Percentiles rank a stretch among this genome's conserved stretches.
Conservation (phyloP, 805 yeast species). For the Saccharomycopsis javanensis region DNA sequence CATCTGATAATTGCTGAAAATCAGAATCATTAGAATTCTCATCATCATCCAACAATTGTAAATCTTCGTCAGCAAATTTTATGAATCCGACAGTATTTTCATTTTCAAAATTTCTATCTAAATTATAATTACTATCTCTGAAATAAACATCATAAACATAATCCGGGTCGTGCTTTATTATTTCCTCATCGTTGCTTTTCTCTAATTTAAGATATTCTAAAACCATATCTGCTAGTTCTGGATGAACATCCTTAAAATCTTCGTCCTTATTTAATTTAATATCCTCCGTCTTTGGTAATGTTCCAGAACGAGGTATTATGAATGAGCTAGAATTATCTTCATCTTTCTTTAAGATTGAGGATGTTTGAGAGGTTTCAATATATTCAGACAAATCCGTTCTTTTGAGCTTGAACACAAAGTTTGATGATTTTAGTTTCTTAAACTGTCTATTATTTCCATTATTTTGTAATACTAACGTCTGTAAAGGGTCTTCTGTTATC, state of each 20-base stretch:
- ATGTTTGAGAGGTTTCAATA: not conserved
- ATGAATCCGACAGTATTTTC: slow-evolving; percentile 25
- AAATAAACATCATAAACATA: slow-evolving; percentile 89
- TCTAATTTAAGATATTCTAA: slow-evolving; percentile 43
- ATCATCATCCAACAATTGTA: slow-evolving; percentile 27
- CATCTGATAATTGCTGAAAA: slow-evolving; percentile 41
- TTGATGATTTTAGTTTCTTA: slow-evolving; percentile 32
- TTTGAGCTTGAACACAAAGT: slow-evolving; percentile 21
- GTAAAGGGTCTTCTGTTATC: slow-evolving; percentile 79
- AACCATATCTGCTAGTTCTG: slow-evolving; percentile 69
- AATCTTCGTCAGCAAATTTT: slow-evolving; percentile 32
- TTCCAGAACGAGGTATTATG: slow-evolving; percentile 20
- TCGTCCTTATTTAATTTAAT: slow-evolving; percentile 19
- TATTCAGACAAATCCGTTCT: not conserved
- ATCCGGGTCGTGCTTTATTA: slow-evolving; percentile 36
- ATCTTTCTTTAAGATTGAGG: slow-evolving; percentile 41
- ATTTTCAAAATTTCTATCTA: slow-evolving; percentile 46
- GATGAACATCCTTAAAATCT: slow-evolving; percentile 35
- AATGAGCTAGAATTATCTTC: slow-evolving; percentile 26
- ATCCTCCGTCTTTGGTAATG: slow-evolving; percentile 25
- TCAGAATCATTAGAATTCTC: slow-evolving; percentile 33
- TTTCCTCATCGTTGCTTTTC: not conserved
- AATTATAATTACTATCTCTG: slow-evolving; percentile 31
- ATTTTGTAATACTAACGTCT: slow-evolving; percentile 41
- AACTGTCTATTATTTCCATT: slow-evolving; percentile 22